Evolutionary conservation across 1,284 basidiomycete species (phyloP).

Genomic region (Xanthoconium separans): DNA sequence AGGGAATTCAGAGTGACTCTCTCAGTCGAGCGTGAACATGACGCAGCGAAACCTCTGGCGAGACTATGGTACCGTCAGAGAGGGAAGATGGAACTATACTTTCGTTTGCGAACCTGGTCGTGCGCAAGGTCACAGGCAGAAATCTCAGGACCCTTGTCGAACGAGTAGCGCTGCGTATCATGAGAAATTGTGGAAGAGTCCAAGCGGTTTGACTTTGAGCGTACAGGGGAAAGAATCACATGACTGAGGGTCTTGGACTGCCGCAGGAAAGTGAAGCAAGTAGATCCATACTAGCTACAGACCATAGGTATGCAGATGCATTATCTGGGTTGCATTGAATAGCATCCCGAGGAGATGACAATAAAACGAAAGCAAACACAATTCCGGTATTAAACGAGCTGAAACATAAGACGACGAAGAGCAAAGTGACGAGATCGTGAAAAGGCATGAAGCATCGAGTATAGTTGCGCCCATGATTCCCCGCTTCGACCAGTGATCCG

Average conservation of each 20-base stretch:
- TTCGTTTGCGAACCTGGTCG: constrained; percentile 15
- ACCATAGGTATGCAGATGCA: constrained; percentile 10
- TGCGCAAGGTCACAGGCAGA: not conserved
- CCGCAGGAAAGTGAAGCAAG: too few species aligned
- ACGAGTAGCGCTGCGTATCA: constrained; percentile 24
- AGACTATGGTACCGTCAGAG: not conserved
- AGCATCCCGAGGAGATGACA: constrained; percentile 20
- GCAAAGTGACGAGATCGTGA: constrained; percentile 19
- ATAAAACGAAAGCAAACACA: constrained; percentile 22
- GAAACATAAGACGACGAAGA: constrained; percentile 12
- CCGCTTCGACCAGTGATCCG: constrained; percentile 16
- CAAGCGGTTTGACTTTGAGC: too few species aligned
- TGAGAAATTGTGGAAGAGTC: not conserved
- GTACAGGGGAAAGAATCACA: too few species aligned
- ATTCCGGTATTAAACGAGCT: constrained; percentile 22
- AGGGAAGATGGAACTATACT: not conserved
- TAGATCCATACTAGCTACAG: too few species aligned
- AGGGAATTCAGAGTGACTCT: constrained; percentile 53
- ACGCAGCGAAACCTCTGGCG: constrained; percentile 24
- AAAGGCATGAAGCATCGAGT: constrained; percentile 17
- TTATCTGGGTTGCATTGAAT: constrained; percentile 19
- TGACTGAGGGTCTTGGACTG: too few species aligned
- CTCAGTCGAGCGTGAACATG: constrained; percentile 16
- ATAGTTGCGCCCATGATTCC: constrained; percentile 18
- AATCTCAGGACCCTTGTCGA: constrained; percentile 15